A percentile compares a stretch with the other conserved stretches of the same genome.
Conservation (phyloP, 352 stramenopile species). For the Hyphochytrium catenoides region DNA sequence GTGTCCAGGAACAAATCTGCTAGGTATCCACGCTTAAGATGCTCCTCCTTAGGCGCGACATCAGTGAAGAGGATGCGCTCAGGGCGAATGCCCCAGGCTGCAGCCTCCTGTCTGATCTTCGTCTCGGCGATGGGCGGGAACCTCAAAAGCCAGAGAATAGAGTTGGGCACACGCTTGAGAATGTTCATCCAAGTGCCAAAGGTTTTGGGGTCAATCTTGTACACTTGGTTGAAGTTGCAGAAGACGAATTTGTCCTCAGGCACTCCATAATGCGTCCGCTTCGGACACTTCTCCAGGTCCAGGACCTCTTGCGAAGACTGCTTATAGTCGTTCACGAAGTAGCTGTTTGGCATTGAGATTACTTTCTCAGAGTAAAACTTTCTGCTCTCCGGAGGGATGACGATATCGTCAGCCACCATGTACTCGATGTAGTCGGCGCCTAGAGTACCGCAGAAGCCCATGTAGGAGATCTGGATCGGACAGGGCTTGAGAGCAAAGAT, state of each 20-base stretch:
- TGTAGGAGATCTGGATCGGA: slow-evolving; percentile 65
- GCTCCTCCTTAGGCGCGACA: slow-evolving; percentile 61
- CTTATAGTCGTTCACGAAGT: slow-evolving; percentile 78
- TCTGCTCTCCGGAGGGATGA: slow-evolving; percentile 30
- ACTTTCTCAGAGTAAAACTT: slow-evolving; percentile 66
- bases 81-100: slow-evolving; percentile 30
- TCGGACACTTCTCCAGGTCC: slow-evolving; percentile 39
- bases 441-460: slow-evolving; percentile 69
- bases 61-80: slow-evolving; percentile 54
- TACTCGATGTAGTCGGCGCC: slow-evolving; percentile 78
- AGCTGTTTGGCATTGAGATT: slow-evolving; percentile 70
- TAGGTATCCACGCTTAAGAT: slow-evolving; percentile 53
- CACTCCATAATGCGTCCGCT: slow-evolving; percentile 57
- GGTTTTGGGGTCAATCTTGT: slow-evolving; percentile 77
- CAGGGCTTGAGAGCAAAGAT: slow-evolving; percentile 73
- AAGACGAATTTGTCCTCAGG: slow-evolving; percentile 78
- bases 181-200: slow-evolving; percentile 80
- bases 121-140: slow-evolving; percentile 50
- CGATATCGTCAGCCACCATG: slow-evolving; percentile 56
- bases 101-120: slow-evolving; percentile 57
- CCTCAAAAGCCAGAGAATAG: slow-evolving; percentile 67
- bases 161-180: slow-evolving; percentile 66
- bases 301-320: slow-evolving; percentile 53
- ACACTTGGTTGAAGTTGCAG: slow-evolving; percentile 81
- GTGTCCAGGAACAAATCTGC: slow-evolving; percentile 81